Percentiles rank a stretch among this genome's conserved stretches.
These are phyloP conservation scores for Phialemoniopsis sp. DNA, from an alignment of 2,329 filamentous ascomycete genomes.

Conservation along the genomic window DNA sequence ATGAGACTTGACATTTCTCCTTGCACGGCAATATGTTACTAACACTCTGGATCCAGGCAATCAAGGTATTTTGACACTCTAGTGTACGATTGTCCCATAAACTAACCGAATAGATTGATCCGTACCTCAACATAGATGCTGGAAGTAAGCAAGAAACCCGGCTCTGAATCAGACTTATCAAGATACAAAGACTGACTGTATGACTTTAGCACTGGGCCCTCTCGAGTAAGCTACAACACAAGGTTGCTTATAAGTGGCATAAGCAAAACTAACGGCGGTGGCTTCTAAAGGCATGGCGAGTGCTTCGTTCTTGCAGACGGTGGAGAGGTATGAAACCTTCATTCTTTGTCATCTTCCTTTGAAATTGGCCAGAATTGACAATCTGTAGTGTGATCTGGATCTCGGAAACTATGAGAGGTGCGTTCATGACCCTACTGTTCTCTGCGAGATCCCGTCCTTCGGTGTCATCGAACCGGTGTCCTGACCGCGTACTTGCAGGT, in stretches of 20 bases:
- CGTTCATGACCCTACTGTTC: slow-evolving; percentile 2
- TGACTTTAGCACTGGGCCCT: slow-evolving; percentile 14
- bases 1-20: slow-evolving; percentile 61
- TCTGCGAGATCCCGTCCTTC: not conserved
- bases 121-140: slow-evolving; percentile 37
- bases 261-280: too few relatives aligned
- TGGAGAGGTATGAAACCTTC: slow-evolving; percentile 47
- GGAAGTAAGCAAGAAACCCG: not conserved
- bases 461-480: too few relatives aligned
- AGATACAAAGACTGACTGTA: not conserved
- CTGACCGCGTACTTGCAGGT: slow-evolving; percentile 34
- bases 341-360: too few relatives aligned
- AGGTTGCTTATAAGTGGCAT: too few relatives aligned
- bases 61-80: slow-evolving; percentile 20
- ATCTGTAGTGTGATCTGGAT: slow-evolving; percentile 41
- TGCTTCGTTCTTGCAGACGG: slow-evolving; percentile 84
- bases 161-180: not conserved
- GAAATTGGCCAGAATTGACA: too few relatives aligned
- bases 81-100: too few relatives aligned
- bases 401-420: slow-evolving; percentile 53
- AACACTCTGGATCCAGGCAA: slow-evolving; percentile 14
- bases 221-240: slow-evolving; percentile 24
- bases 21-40: slow-evolving; percentile 56
- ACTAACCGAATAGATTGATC: slow-evolving; percentile 32
- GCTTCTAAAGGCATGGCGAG: slow-evolving; percentile 67